Percentiles rank a stretch among this genome's conserved stretches.
Conservation (phyloP, 2,329 filamentous ascomycete species). For the Aspergillus ibericus region DNA sequence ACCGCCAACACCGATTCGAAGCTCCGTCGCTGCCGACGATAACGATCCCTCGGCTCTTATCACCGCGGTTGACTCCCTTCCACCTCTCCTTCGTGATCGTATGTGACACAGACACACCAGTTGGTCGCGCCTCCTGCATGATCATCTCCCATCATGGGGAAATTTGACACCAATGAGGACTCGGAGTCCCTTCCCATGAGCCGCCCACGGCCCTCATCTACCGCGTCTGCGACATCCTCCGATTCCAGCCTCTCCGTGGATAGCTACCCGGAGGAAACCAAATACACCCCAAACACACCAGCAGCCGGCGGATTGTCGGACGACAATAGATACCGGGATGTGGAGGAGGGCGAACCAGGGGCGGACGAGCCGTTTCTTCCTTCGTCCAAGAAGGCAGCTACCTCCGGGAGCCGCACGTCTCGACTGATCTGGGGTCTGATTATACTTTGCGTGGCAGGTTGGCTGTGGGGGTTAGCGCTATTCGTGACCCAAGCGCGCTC, state of each 20-base stretch:
- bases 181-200: constrained; percentile 31
- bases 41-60: constrained; percentile 6
- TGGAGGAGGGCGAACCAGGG: constrained; percentile 34
- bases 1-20: not conserved
- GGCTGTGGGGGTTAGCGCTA: constrained; percentile 46
- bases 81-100: not conserved
- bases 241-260: constrained; percentile 38
- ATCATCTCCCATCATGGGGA: constrained; percentile 26
- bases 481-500: constrained; percentile 42
- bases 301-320: constrained; percentile 9
- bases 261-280: constrained; percentile 28
- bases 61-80: constrained; percentile 4
- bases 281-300: constrained; percentile 15
- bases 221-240: constrained; percentile 30
- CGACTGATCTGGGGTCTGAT: constrained; percentile 43
- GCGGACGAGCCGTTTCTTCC: constrained; percentile 28
- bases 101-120: not conserved
- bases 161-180: constrained; percentile 23
- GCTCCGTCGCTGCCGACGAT: not conserved
- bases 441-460: constrained; percentile 45
- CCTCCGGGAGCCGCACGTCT: constrained; percentile 32
- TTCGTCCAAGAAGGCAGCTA: constrained; percentile 21
- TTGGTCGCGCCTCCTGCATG: constrained; percentile 6
- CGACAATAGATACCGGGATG: constrained; percentile 34
- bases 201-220: constrained; percentile 26